Evolutionary conservation across 441 rosid genomes (phyloP), one percentile per base, ranked within the genome.

Genomic region (Rhodomyrtus psidioides): DNA sequence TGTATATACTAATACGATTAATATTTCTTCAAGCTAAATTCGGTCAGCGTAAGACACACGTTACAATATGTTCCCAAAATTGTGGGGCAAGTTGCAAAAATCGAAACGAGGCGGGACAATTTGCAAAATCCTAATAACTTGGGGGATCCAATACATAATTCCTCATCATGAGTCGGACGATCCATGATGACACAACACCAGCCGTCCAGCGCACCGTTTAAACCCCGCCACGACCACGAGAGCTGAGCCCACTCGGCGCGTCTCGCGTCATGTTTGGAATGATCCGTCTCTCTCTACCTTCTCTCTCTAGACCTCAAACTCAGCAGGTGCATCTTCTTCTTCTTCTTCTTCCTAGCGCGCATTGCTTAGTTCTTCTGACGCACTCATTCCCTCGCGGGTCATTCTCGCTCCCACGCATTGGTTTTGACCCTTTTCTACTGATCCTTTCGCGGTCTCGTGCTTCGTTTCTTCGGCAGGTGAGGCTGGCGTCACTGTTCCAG

Each of bases 231-330:
- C 16, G 51, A 24, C 79, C 9, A 12, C 2, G 51, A 12, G 27
- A 23, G 49, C 9, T 4, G 17, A 23, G 23, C 51, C 81, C 5
- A 21, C 14, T 6, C n/a, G 27, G 0, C 1, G 51, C 51, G 51
- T 34, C 46, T 74, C 27, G 53, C 12, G 23, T 55, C 26, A 91
- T 92, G 93, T 83, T 56, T 83, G 91, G 92, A 60, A 86, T 92
- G 90, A 88, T 92, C 75, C 87, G 83, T 23, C 88, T 89, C 44
- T 59, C 88, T 49, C 85, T 86, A 76, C 86, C 90, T 81, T 83
- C 88, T 28, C 86, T 91, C 89, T 88, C 91, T 34, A 90, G 86
- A 44, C 90, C 90, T 84, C 95, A 90, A 92, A 94, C 90, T 84
- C 95, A n/a, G n/a, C n/a, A 90, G 93, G 96, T 93, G 15, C 51